phyloP scores from a whole-genome alignment of 2,329 filamentous ascomycete genomes.

The Corynespora cassiicola region DNA sequence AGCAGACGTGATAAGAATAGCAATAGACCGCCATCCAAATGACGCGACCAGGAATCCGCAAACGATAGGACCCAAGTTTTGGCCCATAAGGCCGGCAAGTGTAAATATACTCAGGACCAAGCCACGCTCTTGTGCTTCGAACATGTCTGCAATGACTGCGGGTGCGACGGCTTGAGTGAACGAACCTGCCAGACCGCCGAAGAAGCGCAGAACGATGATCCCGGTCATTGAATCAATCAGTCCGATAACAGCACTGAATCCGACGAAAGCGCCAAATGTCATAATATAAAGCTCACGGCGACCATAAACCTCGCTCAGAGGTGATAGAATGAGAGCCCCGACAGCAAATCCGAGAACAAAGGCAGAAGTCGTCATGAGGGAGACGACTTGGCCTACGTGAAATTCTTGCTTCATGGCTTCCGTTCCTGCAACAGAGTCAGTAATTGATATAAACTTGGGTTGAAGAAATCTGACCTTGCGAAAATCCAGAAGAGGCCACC shows the following conservation, averaged over 20 bases:
- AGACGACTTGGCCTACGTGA: slow-evolving; percentile 19
- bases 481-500: slow-evolving; percentile 28
- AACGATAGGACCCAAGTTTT: slow-evolving; percentile 64
- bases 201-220: slow-evolving; percentile 37
- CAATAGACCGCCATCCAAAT: slow-evolving; percentile 75
- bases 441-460: not conserved
- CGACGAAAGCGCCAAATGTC: slow-evolving; percentile 28
- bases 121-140: slow-evolving; percentile 65
- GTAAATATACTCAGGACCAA: slow-evolving; percentile 66
- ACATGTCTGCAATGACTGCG: slow-evolving; percentile 57
- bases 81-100: slow-evolving; percentile 67
- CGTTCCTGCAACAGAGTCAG: slow-evolving; percentile 17
- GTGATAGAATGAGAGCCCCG: slow-evolving; percentile 32
- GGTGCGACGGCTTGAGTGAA: slow-evolving; percentile 36
- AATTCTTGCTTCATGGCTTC: slow-evolving; percentile 34
- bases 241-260: slow-evolving; percentile 31
- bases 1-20: slow-evolving; percentile 72
- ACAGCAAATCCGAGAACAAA: slow-evolving; percentile 38
- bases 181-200: slow-evolving; percentile 37
- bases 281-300: slow-evolving; percentile 25
- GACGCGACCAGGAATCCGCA: slow-evolving; percentile 69
- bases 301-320: slow-evolving; percentile 38
- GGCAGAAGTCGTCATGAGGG: slow-evolving; percentile 30
- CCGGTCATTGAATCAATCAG: slow-evolving; percentile 29
- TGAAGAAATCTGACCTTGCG: slow-evolving; percentile 20